Evolutionary conservation across 1,284 basidiomycete species (phyloP), one percentile per base, ranked within the genome.

Genomic region (Ustilago tritici): DNA sequence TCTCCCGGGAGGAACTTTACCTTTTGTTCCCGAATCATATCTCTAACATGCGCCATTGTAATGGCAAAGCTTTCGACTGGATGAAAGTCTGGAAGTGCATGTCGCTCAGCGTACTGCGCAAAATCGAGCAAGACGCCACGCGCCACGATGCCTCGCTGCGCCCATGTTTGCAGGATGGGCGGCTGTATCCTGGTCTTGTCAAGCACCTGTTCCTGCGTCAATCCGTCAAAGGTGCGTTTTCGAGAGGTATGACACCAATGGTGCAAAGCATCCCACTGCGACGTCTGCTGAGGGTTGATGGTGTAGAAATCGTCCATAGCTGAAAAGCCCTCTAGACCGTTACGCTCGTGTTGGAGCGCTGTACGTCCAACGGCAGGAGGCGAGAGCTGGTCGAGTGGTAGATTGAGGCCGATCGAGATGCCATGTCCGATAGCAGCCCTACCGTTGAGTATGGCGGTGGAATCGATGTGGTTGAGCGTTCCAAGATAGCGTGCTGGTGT

Each of bases 171-270:
- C 7, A 50, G 49, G 14, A 50, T 50, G 15, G 49, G 49, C 15
- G 49, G 28, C 49, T 50, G 49, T 11, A 14, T 7, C 4, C 11
- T 32, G 9, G 49, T 19, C 49, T 12, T 50, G 49, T 50, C 49
- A 31, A 50, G 49, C 49, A 50, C 49, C 31, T 50, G 49, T 32
- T 31, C 49, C 28, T 50, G 49, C 9, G 49, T 14, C 12, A 32
- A 12, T 50, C 49, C 49, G 49, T 50, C 49, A 32, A 50, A 50
- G 12, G n/a, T n/a, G 15, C 31, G 49, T 50, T 50, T 50, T 32
- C 49, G 49, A 50, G 49, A 50, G 14, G 49, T 50, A n/a, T 50
- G 49, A 32, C 49, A 50, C 49, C 49, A 50, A 32, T 50, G 49
- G 31, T 50, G 49, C 28, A 50, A 50, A 5, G 49, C 49, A 32